A percentile compares a stretch with the other conserved stretches of the same genome.
Conservation (phyloP, 2,329 filamentous ascomycete genomes). For the Cryphonectria parasitica region DNA sequence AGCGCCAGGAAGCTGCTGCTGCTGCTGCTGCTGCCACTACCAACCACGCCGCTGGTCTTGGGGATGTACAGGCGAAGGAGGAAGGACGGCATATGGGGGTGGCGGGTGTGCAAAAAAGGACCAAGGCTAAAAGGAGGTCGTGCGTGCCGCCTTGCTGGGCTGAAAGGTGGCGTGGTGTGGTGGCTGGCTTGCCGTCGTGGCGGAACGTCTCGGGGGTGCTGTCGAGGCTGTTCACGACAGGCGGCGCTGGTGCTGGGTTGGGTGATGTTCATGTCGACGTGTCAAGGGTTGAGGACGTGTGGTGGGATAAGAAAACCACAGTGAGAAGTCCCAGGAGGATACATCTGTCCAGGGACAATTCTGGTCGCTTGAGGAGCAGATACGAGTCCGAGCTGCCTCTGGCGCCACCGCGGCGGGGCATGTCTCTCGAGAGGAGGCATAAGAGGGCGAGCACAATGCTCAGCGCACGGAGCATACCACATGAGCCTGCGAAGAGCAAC, state of each 20-base stretch:
- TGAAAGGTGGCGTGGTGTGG: neutral
- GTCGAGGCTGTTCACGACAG: constrained; percentile 3
- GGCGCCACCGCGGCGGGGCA: neutral
- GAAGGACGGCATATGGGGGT: neutral
- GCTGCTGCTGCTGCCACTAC: neutral
- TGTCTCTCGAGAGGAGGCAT: neutral
- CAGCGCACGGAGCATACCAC: constrained; percentile 2
- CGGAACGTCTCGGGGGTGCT: neutral
- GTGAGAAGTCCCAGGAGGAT: neutral
- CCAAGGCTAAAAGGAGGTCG: neutral
- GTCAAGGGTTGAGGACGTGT: constrained; percentile 11
- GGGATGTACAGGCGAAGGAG: neutral
- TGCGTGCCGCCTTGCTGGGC: constrained; percentile 16
- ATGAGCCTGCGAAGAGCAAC: neutral
- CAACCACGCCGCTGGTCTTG: no score
- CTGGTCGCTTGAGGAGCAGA: neutral
- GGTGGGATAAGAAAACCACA: constrained; percentile 14
- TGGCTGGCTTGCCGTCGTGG: constrained; percentile 8
- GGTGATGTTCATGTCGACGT: neutral
- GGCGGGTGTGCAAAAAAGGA: neutral
- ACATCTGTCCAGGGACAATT: neutral
- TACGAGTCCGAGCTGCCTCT: neutral
- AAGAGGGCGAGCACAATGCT: neutral
- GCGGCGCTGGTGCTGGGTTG: no score
- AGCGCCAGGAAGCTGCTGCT: neutral